Evolutionary conservation across 352 stramenopile species (phyloP).

Genomic region (Pythium phragmiticola): DNA sequence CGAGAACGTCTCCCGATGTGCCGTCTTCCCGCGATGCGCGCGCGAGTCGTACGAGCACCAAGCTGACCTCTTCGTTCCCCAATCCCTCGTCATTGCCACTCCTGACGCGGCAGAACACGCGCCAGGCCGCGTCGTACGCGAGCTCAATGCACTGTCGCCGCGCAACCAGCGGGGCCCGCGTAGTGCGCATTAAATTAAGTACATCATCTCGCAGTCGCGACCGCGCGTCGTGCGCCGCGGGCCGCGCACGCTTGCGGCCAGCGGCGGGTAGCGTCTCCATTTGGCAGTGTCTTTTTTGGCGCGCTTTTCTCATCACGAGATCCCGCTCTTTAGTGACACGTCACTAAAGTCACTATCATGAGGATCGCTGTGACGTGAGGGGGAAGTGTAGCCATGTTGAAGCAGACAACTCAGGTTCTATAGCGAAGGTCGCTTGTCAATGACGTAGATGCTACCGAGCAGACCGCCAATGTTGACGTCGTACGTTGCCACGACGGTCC

Average conservation of each 20-base stretch:
- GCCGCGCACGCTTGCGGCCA: slow-evolving; percentile 23
- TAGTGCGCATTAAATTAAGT: slow-evolving; percentile 25
- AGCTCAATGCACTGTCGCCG: background rate
- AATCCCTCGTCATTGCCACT: background rate
- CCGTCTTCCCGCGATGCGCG: background rate
- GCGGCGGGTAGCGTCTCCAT: background rate
- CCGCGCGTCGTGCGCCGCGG: background rate
- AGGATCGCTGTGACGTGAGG: background rate
- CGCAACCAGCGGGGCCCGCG: background rate
- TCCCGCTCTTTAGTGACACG: slow-evolving; percentile 8
- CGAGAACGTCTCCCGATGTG: background rate
- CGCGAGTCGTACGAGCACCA: background rate
- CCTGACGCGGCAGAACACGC: slow-evolving; percentile 8
- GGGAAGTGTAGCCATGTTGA: slow-evolving; percentile 14
- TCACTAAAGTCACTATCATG: background rate
- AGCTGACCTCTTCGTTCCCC: background rate
- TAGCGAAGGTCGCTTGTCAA: slow-evolving; percentile 1
- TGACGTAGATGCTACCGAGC: slow-evolving; percentile 57
- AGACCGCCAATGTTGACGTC: slow-evolving; percentile 78
- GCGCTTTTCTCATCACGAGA: background rate
- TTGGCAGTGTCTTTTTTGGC: background rate
- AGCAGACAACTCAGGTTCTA: background rate
- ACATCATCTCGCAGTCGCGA: slow-evolving; percentile 26
- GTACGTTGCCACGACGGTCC: slow-evolving; percentile 43
- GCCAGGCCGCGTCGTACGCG: slow-evolving; percentile 21